Conservation (phyloP, 192 early-diverging fungal genomes). For the Gigaspora rosea region DNA sequence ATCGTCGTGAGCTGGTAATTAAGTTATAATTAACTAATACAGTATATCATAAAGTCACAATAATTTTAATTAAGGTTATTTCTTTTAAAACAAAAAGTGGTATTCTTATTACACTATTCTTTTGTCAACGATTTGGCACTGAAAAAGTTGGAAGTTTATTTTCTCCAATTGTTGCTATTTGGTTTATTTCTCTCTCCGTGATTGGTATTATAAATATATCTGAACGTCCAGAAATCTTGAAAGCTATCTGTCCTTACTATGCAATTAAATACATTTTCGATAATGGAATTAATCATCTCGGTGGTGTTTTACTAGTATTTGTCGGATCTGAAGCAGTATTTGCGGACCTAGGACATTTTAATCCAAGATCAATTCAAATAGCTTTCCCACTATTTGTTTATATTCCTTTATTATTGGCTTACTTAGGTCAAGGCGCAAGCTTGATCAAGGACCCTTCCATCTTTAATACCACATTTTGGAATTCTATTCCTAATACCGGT, state of each 20-base stretch:
- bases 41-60: neutral
- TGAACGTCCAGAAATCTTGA: constrained; percentile 36
- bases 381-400: constrained; percentile 51
- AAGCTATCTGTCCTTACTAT: constrained; percentile 49
- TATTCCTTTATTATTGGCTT: constrained; percentile 49
- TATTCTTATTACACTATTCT: constrained; percentile 47
- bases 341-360: constrained; percentile 62
- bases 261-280: constrained; percentile 35
- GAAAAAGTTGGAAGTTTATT: constrained; percentile 37
- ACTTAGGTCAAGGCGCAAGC: constrained; percentile 47
- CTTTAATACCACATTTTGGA: neutral
- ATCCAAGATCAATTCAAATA: constrained; percentile 45
- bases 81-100: neutral
- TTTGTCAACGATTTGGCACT: constrained; percentile 54
- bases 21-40: neutral
- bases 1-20: neutral
- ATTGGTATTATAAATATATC: constrained; percentile 56
- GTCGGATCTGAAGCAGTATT: constrained; percentile 59
- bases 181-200: constrained; percentile 47
- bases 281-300: constrained; percentile 41
- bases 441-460: constrained; percentile 16
- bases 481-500: neutral
- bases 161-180: constrained; percentile 50
- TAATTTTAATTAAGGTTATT: too few relatives aligned
- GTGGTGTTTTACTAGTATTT: constrained; percentile 53